These are phyloP conservation scores for Linum lewisii DNA, from an alignment of 345 rosid genomes.

Conservation along the genomic window DNA sequence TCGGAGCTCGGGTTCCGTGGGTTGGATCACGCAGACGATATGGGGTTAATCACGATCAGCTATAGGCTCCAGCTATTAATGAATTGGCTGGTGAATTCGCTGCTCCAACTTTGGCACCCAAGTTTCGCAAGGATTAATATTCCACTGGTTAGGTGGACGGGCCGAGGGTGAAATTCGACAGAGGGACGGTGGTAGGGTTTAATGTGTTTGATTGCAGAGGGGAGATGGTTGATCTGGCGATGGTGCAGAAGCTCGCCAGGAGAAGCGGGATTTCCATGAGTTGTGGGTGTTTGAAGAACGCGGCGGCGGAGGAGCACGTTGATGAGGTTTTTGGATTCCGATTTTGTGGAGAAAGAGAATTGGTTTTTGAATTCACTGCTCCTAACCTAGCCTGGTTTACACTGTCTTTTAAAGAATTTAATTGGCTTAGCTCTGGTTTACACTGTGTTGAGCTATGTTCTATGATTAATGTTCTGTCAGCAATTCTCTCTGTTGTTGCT, in stretches of 20 bases:
- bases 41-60: too few species aligned
- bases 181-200: conserved; percentile 63
- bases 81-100: too few species aligned
- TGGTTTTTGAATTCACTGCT: conserved; percentile 75
- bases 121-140: too few species aligned
- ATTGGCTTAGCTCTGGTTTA: neutral
- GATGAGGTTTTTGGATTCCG: conserved; percentile 70
- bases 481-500: neutral
- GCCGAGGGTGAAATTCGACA: conserved; percentile 34
- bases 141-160: conserved; percentile 61
- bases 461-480: neutral
- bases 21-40: conserved; percentile 69
- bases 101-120: too few species aligned
- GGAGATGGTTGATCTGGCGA: conserved; percentile 47
- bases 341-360: conserved; percentile 83
- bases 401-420: too few species aligned
- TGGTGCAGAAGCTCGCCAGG: conserved; percentile 72
- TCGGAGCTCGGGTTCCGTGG: conserved; percentile 36
- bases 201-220: too few species aligned
- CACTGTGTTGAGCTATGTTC: neutral
- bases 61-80: too few species aligned
- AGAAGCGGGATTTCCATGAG: conserved; percentile 48
- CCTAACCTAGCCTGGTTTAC: too few species aligned
- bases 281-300: conserved; percentile 34
- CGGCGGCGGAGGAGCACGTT: conserved; percentile 25